Base-by-base conservation (phyloP, 306 rosid genomes). In the Castanea sativa region DNA sequence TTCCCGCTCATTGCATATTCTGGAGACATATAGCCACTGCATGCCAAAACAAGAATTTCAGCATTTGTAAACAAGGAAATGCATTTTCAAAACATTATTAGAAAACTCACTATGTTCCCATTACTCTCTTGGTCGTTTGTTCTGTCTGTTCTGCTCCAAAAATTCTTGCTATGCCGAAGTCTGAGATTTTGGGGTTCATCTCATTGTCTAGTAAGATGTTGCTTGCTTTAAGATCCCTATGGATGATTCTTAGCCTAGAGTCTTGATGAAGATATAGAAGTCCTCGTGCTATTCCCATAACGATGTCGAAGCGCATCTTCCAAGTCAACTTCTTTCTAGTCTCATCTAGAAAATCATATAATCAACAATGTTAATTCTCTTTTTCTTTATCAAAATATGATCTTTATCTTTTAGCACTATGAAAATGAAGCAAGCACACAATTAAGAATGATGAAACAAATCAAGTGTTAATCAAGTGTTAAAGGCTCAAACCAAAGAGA, bases 231-330 rank as follows among this genome's bases (percentile, higher is more conserved):
- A 87, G 65, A 64, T 87, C 88, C 74, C 87, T 75, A 78, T 83
- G 89, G 38, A 86, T 61, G 69, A 86, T 78, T 52, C 87, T 86
- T 10, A 88, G 57, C 13, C 89, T 83, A 29, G 91, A 85, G 71
- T 88, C 91, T 80, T 88, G 73, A 19, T 88, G 91, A 57, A 88
- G 89, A 73, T 88, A 88, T 43, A 88, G 81, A 61, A 88, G 81
- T 59, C 91, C 91, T 18, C 91, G 75, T 61, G 89, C 89, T 32
- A 85, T 88, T 51, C 91, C 91, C 23, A 76, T 78, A 33, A 88
- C 76, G 45, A 88, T 88, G 69, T 78, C 79, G 8, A 75, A 49
- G 65, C 91, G 79, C 76, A 73, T 78, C 76, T 85, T 71, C 89
- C 91, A 88, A 73, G 89, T 15, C 45, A 27, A 29, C 79, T 83